Evolutionary conservation across 805 yeast genomes (phyloP).

Genomic region (Isabelozyma pseudorhagii): DNA sequence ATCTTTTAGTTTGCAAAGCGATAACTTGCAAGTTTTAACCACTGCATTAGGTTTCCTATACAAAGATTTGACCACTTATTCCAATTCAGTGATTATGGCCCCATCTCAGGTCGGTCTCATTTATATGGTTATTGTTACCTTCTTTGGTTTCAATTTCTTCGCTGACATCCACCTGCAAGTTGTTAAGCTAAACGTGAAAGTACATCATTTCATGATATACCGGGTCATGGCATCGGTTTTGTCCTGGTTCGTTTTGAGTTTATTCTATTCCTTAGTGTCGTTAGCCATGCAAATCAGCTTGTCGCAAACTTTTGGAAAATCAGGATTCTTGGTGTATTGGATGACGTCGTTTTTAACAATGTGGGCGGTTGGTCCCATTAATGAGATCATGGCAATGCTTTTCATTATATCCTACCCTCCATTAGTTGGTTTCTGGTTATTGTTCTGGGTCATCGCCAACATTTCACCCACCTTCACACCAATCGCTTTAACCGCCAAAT

Average conservation of each 20-base stretch:
- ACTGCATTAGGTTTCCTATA: conserved; percentile 31
- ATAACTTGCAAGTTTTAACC: conserved; percentile 17
- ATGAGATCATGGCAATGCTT: conserved; percentile 60
- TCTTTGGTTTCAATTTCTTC: conserved; percentile 67
- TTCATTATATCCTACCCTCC: conserved; percentile 58
- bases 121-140: conserved; percentile 66
- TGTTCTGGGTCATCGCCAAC: conserved; percentile 66
- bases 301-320: conserved; percentile 54
- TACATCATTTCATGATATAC: conserved; percentile 47
- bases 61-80: conserved; percentile 50
- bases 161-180: conserved; percentile 49
- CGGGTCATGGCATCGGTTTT: conserved; percentile 49
- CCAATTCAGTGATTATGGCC: conserved; percentile 51
- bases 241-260: conserved; percentile 54
- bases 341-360: conserved; percentile 62
- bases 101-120: conserved; percentile 76
- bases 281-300: conserved; percentile 68
- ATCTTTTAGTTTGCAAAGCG: background rate
- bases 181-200: conserved; percentile 40
- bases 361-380: conserved; percentile 75
- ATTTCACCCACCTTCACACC: conserved; percentile 70
- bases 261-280: conserved; percentile 57
- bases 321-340: conserved; percentile 78
- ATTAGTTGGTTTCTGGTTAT: conserved; percentile 65
- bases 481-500: conserved; percentile 51